Evolutionary conservation across 2,329 filamentous ascomycete genomes (phyloP).

Genomic region (Botrytis sinoallii): DNA sequence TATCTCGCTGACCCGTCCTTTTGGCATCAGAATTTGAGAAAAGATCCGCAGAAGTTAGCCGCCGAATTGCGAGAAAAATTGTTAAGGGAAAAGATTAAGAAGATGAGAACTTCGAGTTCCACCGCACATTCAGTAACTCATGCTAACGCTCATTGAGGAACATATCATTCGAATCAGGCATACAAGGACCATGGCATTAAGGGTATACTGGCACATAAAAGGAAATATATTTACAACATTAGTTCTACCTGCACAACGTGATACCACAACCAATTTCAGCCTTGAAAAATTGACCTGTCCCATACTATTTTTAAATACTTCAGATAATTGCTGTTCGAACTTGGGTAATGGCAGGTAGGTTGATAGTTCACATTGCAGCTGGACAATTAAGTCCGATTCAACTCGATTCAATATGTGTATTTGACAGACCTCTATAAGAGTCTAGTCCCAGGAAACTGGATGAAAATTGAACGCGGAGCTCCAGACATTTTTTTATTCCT

Average conservation of each 20-base stretch:
- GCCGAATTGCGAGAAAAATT: conserved; percentile 50
- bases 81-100: conserved; percentile 53
- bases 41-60: conserved; percentile 43
- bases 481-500: not conserved
- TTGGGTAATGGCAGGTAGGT: not conserved
- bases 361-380: not conserved
- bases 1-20: conserved; percentile 38
- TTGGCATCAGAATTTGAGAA: conserved; percentile 34
- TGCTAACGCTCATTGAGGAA: conserved; percentile 47
- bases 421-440: not conserved
- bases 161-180: conserved; percentile 8
- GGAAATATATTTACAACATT: conserved; percentile 13
- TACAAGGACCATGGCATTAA: not conserved
- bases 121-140: conserved; percentile 40
- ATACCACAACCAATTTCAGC: not conserved
- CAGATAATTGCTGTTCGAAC: not conserved
- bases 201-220: not conserved
- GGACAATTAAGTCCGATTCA: not conserved
- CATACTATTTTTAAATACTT: not conserved
- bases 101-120: conserved; percentile 52
- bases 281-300: not conserved
- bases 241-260: not conserved
- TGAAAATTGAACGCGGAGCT: not conserved
- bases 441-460: not conserved
- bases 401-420: not conserved